These are phyloP conservation scores for Botrytis tulipae DNA, from an alignment of 2,329 filamentous ascomycete genomes.

Conservation along the genomic window DNA sequence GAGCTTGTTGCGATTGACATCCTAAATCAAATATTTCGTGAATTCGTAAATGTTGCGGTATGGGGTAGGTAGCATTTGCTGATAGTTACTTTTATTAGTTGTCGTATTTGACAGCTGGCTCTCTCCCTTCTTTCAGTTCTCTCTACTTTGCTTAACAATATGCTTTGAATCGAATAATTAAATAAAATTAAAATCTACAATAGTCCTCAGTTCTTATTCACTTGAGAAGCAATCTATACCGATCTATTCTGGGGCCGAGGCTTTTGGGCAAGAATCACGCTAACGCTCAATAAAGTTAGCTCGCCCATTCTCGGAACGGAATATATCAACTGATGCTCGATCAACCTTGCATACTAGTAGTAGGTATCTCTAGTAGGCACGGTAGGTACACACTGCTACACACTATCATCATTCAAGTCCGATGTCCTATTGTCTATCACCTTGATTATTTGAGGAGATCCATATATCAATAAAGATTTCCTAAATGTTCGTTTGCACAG, in stretches of 20 bases:
- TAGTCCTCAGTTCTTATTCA: background rate
- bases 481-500: background rate
- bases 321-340: background rate
- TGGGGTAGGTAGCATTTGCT: background rate
- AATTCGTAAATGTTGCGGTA: constrained; percentile 3
- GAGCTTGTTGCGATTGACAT: constrained; percentile 11
- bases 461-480: no score
- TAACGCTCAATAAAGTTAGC: background rate
- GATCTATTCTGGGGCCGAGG: constrained; percentile 6
- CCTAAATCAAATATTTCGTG: background rate
- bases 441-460: background rate
- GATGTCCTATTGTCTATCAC: background rate
- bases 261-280: background rate
- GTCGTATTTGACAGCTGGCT: constrained; percentile 4
- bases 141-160: background rate
- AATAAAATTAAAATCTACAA: background rate
- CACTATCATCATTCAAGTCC: background rate
- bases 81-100: background rate
- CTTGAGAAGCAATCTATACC: background rate
- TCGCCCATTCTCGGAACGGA: background rate
- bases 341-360: background rate
- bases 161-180: background rate
- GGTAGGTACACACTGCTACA: background rate
- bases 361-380: no score
- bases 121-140: background rate